Percentiles rank a stretch among this genome's conserved stretches.
These are phyloP conservation scores for Colletotrichum liriopes DNA, from an alignment of 2,329 filamentous ascomycete genomes.

Conservation along the genomic window DNA sequence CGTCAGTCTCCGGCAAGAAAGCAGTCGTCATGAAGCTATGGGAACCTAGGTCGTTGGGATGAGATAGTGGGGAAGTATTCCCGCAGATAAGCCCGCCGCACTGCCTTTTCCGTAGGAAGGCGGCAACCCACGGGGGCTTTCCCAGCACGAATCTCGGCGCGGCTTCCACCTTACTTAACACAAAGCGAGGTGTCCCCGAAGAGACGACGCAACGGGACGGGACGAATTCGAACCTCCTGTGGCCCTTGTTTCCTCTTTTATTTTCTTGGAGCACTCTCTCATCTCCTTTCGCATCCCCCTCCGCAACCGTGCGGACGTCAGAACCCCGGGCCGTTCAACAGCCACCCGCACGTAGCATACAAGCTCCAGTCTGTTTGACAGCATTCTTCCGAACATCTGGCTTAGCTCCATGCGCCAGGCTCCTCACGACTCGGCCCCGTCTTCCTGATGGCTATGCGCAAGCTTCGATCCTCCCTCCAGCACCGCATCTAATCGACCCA, in stretches of 20 bases:
- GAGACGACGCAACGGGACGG: slow-evolving; percentile 26
- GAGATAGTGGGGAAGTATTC: slow-evolving; percentile 14
- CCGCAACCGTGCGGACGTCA: background rate
- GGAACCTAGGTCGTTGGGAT: background rate
- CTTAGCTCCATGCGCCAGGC: slow-evolving; percentile 34
- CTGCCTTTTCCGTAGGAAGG: background rate
- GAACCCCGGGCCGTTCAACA: background rate
- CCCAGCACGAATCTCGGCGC: slow-evolving; percentile 17
- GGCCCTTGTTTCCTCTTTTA: background rate
- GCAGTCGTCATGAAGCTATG: background rate
- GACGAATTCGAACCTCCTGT: slow-evolving; percentile 4
- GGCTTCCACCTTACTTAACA: slow-evolving; percentile 17
- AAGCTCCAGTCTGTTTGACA: slow-evolving; percentile 17
- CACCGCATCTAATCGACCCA: slow-evolving; percentile 10
- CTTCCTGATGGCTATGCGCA: slow-evolving; percentile 25
- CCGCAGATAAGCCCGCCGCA: background rate
- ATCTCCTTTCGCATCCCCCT: background rate
- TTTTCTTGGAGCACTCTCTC: background rate
- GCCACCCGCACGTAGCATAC: slow-evolving; percentile 1
- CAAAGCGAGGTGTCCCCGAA: slow-evolving; percentile 20
- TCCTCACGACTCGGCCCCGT: background rate
- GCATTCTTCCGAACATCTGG: slow-evolving; percentile 9
- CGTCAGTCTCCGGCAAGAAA: background rate
- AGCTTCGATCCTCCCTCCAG: background rate
- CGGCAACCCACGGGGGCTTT: slow-evolving; percentile 28